Conservation (phyloP, 805 yeast species). For the Cyberlindnera japonica region DNA sequence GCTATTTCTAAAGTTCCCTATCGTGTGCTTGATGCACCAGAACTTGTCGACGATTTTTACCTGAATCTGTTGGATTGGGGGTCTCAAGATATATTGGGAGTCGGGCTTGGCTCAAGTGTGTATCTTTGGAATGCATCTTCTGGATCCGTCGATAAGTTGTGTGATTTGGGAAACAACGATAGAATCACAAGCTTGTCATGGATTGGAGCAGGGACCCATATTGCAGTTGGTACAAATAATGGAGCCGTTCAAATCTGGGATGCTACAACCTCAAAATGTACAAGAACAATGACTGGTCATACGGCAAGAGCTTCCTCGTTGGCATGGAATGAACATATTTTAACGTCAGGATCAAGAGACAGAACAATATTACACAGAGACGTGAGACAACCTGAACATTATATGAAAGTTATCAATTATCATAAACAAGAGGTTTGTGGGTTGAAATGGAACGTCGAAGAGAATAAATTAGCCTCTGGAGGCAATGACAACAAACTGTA, state of each 20-base stretch:
- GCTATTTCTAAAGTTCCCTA: slow-evolving; percentile 83
- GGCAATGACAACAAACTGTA: slow-evolving; percentile 87
- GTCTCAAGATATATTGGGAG: slow-evolving; percentile 79
- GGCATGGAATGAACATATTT: slow-evolving; percentile 90
- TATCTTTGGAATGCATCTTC: slow-evolving; percentile 88
- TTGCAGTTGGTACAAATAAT: slow-evolving; percentile 84
- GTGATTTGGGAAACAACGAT: slow-evolving; percentile 68
- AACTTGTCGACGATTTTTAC: slow-evolving; percentile 84
- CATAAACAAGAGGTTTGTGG: slow-evolving; percentile 98
- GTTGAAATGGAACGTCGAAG: slow-evolving; percentile 86
- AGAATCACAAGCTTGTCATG: slow-evolving; percentile 80
- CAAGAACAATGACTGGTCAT: slow-evolving; percentile 93
- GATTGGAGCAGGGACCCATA: slow-evolving; percentile 92
- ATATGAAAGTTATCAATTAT: slow-evolving; percentile 59
- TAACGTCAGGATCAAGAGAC: slow-evolving; percentile 87
- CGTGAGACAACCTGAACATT: slow-evolving; percentile 83
- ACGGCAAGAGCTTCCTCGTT: slow-evolving; percentile 77
- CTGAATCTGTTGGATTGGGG: slow-evolving; percentile 96
- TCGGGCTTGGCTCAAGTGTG: slow-evolving; percentile 83
- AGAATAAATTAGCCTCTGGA: slow-evolving; percentile 90
- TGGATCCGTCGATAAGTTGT: slow-evolving; percentile 76
- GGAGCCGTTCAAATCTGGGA: slow-evolving; percentile 97
- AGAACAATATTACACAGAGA: slow-evolving; percentile 83
- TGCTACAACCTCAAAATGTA: slow-evolving; percentile 73
- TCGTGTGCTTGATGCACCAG: slow-evolving; percentile 94